Base-by-base conservation (phyloP, 1,139 yeast species). In the Yamadazyma diospyri region DNA sequence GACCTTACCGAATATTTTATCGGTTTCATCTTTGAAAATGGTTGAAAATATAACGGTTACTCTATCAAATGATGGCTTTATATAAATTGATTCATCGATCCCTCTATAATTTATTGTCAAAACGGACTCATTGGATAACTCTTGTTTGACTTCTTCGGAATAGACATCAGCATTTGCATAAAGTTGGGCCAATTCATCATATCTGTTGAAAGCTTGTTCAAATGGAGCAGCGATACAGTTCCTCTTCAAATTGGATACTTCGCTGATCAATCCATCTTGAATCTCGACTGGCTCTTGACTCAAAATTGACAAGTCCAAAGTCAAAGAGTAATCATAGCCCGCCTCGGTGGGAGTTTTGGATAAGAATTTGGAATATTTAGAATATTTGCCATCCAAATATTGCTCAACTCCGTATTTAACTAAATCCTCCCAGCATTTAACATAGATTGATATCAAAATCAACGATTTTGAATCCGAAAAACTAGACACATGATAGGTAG, bases 41-140 rank as follows among this genome's bases (percentile, higher is more conserved):
- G 97, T 92, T 32, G 95, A 87, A 59, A 92, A 94, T 34, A 92
- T 83, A 33, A 92, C 97, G 0, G 99, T 94, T 35, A 94, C 95
- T 57, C 99, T 79, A 60, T 92, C 99, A 54, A 83, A 87, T 23
- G 95, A 81, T 4, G 99, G 95, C 59, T 82, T 83, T 51, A 94
- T 80, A 57, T 78, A 92, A 50, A 92, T 87, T 37, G 88, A 77
- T 59, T 92, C 99, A 46, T 85, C 92, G 28, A 54, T 45, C 33
- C 94, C 97, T 54, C 99, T 80, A 64, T 94, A 92, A 57, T 82
- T 79, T 41, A 92, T 70, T 19, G 81, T 80, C 59, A 85, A 75
- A 12, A 88, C 82, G 32, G 72, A 72, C 40, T 79, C 81, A 28
- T 64, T 62, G 47, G 52, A 48, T 57, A 70, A 49, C 58, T 71